Conservation (phyloP, 495 filamentous ascomycete species). For the Penicillium manginii region DNA sequence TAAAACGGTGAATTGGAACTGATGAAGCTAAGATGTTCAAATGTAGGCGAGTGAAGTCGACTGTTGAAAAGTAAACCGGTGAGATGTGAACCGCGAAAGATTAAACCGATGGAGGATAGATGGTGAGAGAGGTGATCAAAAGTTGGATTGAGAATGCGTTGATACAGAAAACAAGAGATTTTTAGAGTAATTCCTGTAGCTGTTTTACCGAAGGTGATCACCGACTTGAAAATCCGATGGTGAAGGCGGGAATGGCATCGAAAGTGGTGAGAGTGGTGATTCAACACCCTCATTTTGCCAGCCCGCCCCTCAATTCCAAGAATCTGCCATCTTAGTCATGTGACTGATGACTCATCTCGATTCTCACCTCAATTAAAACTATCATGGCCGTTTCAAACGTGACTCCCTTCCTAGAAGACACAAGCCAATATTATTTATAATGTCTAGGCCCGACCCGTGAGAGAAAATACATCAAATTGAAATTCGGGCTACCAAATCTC, state of each 20-base stretch:
- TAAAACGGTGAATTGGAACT: too few relatives aligned
- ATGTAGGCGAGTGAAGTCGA: neutral
- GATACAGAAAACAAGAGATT: too few relatives aligned
- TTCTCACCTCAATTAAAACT: neutral
- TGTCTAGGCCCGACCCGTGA: neutral
- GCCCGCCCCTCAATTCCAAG: neutral
- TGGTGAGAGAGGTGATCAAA: neutral
- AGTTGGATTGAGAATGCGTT: neutral
- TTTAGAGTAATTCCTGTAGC: neutral
- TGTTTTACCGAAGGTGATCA: neutral
- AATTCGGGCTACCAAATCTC: neutral
- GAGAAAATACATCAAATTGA: neutral
- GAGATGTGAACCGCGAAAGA: neutral
- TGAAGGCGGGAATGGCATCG: too few relatives aligned
- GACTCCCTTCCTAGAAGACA: neutral
- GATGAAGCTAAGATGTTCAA: too few relatives aligned
- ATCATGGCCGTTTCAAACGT: neutral
- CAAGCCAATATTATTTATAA: neutral
- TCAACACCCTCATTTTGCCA: neutral
- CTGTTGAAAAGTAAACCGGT: neutral
- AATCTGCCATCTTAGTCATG: neutral
- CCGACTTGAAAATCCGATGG: neutral
- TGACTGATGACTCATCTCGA: neutral
- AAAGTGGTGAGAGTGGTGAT: neutral
- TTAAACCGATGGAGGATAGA: neutral